phyloP scores from a whole-genome alignment of 495 filamentous ascomycete genomes.

The Aspergillus coremiiformis region DNA sequence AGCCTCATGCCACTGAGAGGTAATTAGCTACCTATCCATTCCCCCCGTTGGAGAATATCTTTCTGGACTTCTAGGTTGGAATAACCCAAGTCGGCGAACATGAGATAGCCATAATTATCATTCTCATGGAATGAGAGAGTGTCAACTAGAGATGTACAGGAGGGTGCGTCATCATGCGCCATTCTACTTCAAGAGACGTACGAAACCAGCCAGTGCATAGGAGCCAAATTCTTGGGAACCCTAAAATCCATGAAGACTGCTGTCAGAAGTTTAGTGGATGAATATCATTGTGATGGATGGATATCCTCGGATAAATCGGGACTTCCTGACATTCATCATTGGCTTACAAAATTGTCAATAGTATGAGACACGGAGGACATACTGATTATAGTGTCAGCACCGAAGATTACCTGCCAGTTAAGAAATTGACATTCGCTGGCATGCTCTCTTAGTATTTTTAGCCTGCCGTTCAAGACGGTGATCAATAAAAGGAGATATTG shows the following conservation, averaged over 20 bases:
- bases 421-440: too few species aligned
- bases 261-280: not conserved
- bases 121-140: constrained; percentile 43
- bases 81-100: constrained; percentile 63
- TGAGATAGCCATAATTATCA: constrained; percentile 68
- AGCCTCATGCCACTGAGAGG: constrained; percentile 61
- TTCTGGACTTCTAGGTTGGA: constrained; percentile 54
- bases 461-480: too few species aligned
- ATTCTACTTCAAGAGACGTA: not conserved
- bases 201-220: too few species aligned
- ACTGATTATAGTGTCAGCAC: too few species aligned
- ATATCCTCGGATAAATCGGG: too few species aligned
- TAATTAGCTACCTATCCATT: constrained; percentile 54
- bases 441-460: too few species aligned
- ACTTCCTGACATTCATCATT: too few species aligned
- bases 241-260: not conserved
- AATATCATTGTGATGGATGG: not conserved
- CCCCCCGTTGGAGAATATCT: constrained; percentile 60
- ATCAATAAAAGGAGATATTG: too few species aligned
- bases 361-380: too few species aligned
- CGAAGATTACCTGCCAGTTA: too few species aligned
- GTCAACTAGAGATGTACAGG: not conserved
- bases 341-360: too few species aligned
- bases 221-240: too few species aligned
- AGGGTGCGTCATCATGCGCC: not conserved